Conservation (phyloP, 1,284 basidiomycete genomes). For the Moesziomyces parantarcticus region DNA sequence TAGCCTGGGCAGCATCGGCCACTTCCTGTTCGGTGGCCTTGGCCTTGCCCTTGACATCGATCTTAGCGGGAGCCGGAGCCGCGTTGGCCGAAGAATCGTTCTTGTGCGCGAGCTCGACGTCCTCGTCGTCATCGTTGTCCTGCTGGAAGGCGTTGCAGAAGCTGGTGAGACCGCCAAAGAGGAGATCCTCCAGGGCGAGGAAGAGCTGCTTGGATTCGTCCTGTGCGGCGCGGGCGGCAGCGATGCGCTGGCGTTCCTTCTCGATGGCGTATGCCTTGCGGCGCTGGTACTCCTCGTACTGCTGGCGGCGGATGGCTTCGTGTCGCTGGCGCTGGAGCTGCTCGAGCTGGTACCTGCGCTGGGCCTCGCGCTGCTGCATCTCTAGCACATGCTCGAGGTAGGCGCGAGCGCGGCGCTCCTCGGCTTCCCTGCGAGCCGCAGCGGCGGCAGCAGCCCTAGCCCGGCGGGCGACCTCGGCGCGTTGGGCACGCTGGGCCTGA, state of each 20-base stretch:
- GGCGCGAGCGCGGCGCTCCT: conserved; percentile 39
- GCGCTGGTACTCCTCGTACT: conserved; percentile 48
- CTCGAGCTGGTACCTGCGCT: conserved; percentile 35
- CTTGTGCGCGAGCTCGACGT: conserved; percentile 28
- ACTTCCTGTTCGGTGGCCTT: conserved; percentile 25
- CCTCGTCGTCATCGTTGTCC: conserved; percentile 16
- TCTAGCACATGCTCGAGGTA: conserved; percentile 44
- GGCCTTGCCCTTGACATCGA: conserved; percentile 40
- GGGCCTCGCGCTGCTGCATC: conserved; percentile 41
- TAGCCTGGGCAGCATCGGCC: conserved; percentile 12
- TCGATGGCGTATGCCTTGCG: conserved; percentile 43
- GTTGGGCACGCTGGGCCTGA: conserved; percentile 27
- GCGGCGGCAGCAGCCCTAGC: conserved; percentile 22
- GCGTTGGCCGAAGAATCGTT: conserved; percentile 9
- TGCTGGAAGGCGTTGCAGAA: conserved; percentile 26
- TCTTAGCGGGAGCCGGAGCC: conserved; percentile 6
- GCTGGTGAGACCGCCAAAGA: conserved; percentile 38
- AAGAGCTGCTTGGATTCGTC: conserved; percentile 41
- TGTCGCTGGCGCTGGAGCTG: conserved; percentile 47
- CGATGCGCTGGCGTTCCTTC: conserved; percentile 43
- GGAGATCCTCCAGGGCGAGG: conserved; percentile 41
- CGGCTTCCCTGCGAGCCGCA: conserved; percentile 31
- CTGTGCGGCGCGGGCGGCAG: conserved; percentile 23
- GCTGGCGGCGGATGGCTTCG: conserved; percentile 34
- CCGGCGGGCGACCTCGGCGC: conserved; percentile 35